Evolutionary conservation across 208 protist species (phyloP).

Genomic region (Phytomonas francai): DNA sequence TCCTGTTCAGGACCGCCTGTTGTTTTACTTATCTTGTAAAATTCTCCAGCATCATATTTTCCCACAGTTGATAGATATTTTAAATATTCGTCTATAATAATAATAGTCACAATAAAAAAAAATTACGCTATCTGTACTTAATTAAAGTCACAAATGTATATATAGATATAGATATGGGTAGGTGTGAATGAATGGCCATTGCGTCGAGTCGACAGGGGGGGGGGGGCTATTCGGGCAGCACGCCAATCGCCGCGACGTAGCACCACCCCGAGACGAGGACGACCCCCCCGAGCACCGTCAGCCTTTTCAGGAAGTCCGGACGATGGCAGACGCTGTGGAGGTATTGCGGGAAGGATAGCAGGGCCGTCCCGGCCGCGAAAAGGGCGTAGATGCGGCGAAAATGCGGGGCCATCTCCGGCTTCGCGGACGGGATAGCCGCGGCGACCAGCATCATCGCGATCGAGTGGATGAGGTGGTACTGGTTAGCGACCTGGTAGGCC

Average conservation of each 20-base stretch:
- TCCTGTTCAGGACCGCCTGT: neutral
- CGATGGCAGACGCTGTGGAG: slow-evolving; percentile 37
- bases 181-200: neutral
- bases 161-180: neutral
- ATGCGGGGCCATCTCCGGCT: slow-evolving; percentile 14
- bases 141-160: too few relatives aligned
- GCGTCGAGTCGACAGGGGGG: neutral
- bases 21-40: neutral
- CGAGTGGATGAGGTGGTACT: slow-evolving; percentile 69
- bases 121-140: too few relatives aligned
- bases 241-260: slow-evolving; percentile 12
- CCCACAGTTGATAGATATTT: neutral
- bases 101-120: neutral
- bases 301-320: slow-evolving; percentile 23
- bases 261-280: slow-evolving; percentile 30
- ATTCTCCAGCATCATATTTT: neutral
- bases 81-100: neutral
- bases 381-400: slow-evolving; percentile 29
- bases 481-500: slow-evolving; percentile 38
- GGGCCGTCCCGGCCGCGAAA: slow-evolving; percentile 23
- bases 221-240: neutral
- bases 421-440: slow-evolving; percentile 20
- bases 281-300: slow-evolving; percentile 18
- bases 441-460: slow-evolving; percentile 43
- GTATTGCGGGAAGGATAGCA: slow-evolving; percentile 28